A percentile compares a stretch with the other conserved stretches of the same genome.
Conservation (phyloP, 176 grass and related monocot species). For the Zoysia pacifica region DNA sequence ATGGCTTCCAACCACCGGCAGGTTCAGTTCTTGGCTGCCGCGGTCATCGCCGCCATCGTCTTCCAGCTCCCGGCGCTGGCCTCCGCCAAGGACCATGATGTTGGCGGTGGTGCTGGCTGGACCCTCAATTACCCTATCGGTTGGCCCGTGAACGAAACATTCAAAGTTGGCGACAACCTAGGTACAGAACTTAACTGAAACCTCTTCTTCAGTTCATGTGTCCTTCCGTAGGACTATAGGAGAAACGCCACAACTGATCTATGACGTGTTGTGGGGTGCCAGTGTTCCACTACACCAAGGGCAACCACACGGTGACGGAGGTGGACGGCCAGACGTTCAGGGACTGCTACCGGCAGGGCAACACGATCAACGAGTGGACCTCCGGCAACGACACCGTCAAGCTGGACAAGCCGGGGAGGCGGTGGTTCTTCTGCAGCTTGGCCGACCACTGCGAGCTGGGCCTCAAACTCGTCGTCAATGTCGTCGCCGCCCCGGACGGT, state of each 20-base stretch:
- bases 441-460: slow-evolving; percentile 25
- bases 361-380: neutral
- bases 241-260: neutral
- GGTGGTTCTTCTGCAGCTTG: slow-evolving; percentile 35
- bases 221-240: too few species aligned
- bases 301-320: slow-evolving; percentile 14
- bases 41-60: neutral
- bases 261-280: neutral
- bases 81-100: neutral
- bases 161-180: slow-evolving; percentile 12
- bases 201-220: too few species aligned
- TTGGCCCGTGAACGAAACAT: neutral
- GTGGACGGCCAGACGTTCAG: slow-evolving; percentile 27
- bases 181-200: neutral
- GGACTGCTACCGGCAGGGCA: slow-evolving; percentile 25
- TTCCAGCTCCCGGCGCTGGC: neutral
- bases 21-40: neutral
- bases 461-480: slow-evolving; percentile 33
- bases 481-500: neutral
- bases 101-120: slow-evolving; percentile 16
- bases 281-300: slow-evolving; percentile 28
- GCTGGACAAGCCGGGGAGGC: slow-evolving; percentile 16
- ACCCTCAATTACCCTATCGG: slow-evolving; percentile 1
- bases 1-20: neutral
- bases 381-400: slow-evolving; percentile 26